Base-by-base conservation (phyloP, 140 eudicot species). In the Ambrosia hybrid region DNA sequence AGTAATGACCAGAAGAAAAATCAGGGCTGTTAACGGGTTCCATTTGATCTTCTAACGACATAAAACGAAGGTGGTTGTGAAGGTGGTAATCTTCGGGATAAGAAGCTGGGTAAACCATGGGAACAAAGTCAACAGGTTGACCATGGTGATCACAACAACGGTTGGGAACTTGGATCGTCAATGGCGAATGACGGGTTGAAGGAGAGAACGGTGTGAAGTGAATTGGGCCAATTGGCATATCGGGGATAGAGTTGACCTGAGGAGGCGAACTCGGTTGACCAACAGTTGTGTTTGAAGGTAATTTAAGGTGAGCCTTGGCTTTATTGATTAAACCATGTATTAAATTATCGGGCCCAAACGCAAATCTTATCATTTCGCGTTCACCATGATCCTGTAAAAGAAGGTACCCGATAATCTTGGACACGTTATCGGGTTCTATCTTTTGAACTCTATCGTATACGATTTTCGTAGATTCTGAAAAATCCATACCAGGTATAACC, bases 361-460 rank as follows among this genome's bases (percentile, higher is more conserved):
- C 91, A 63, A 85, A 59, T 33, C 91, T 53, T 77, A 85, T 85
- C 91, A 85, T 83, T 45, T 85, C 88, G 10, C 85, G 71, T 30
- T 85, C 88, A 45, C 88, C 85, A 62, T 85, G 72, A 71, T 85
- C 88, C 52, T 85, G 91, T 39, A 85, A 56, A 15, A 85, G 82
- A 70, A 85, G 84, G 73, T 73, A 83, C 57, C 91, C 91, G 3
- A 85, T 75, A 46, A 85, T 83, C 79, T 85, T 85, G 62, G 87
- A 79, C 39, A 83, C 91, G 68, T 80, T 73, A 49, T 77, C 91
- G 34, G 88, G 91, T 34, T 85, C 91, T 3, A 83, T 80, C 73
- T 83, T 74, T 78, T 85, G 88, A 41, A 85, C 81, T 64, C 91
- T 77, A 63, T 83, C 71, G 51, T 80, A 85, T 59, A 85, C 85